Conservation (phyloP, 2,329 filamentous ascomycete species). For the Ophiocordyceps camponoti-rufipedis region DNA sequence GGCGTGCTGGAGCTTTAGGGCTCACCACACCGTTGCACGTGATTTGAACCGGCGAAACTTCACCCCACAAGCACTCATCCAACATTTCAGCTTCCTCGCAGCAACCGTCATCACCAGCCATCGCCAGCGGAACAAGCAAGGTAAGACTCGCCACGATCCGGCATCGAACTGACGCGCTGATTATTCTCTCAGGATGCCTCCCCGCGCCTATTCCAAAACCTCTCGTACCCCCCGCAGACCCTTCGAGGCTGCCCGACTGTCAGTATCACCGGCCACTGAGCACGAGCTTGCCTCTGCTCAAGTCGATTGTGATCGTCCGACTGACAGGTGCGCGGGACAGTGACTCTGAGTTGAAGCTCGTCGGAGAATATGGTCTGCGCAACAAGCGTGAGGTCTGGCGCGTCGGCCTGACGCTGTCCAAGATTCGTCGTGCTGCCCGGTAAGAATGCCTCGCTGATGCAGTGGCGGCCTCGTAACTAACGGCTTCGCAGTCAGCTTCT, state of each 20-base stretch:
- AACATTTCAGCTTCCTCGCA: slow-evolving; percentile 10
- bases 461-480: slow-evolving; percentile 7
- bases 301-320: slow-evolving; percentile 62
- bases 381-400: slow-evolving; percentile 99
- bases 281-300: slow-evolving; percentile 94
- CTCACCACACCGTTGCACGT: slow-evolving; percentile 11
- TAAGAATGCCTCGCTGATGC: slow-evolving; percentile 23
- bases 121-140: slow-evolving; percentile 20
- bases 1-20: slow-evolving; percentile 12
- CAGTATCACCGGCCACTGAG: slow-evolving; percentile 96
- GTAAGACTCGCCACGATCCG: slow-evolving; percentile 12
- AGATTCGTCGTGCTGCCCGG: slow-evolving; percentile 99
- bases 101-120: slow-evolving; percentile 16
- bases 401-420: slow-evolving; percentile 97
- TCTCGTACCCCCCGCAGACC: slow-evolving; percentile 96
- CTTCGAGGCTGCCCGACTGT: slow-evolving; percentile 99
- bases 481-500: slow-evolving; percentile 67
- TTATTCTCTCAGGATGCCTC: slow-evolving; percentile 20
- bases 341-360: slow-evolving; percentile 98
- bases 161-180: slow-evolving; percentile 4
- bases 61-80: slow-evolving; percentile 18
- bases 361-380: slow-evolving; percentile 98
- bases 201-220: slow-evolving; percentile 86
- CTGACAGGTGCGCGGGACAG: slow-evolving; percentile 50
- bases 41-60: slow-evolving; percentile 10